Evolutionary conservation across 2,329 filamentous ascomycete species (phyloP).

Genomic region (Stagonosporopsis cucurbitacearum): DNA sequence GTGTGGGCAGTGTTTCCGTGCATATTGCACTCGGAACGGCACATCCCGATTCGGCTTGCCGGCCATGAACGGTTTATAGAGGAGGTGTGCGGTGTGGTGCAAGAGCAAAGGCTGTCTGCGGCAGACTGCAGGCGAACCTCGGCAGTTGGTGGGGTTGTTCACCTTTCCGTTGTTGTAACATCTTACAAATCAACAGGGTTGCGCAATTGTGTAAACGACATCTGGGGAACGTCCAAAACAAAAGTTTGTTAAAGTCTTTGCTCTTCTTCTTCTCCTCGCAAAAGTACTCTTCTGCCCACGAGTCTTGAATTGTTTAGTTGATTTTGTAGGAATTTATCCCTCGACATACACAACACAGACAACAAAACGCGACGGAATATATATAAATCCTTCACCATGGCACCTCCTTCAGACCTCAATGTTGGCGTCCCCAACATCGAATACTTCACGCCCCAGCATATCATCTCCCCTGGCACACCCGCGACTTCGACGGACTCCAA

Average conservation of each 20-base stretch:
- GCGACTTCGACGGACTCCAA: slow-evolving; percentile 15
- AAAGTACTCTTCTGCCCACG: too few species aligned
- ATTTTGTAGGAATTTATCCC: background rate
- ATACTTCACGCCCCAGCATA: slow-evolving; percentile 57
- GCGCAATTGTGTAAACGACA: background rate
- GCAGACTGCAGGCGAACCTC: slow-evolving; percentile 12
- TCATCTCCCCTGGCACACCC: slow-evolving; percentile 50
- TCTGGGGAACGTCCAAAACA: too few species aligned
- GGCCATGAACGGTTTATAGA: background rate
- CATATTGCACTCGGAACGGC: too few species aligned
- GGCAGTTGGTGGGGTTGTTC: slow-evolving; percentile 3
- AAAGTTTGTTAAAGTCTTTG: too few species aligned
- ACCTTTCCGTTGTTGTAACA: slow-evolving; percentile 6
- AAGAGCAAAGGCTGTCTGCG: slow-evolving; percentile 1
- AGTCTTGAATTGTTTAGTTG: too few species aligned
- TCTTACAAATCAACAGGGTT: slow-evolving; percentile 19
- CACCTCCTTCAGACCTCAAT: slow-evolving; percentile 37
- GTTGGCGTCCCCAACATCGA: slow-evolving; percentile 37
- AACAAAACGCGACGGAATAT: too few species aligned
- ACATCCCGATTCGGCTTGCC: too few species aligned
- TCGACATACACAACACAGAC: background rate
- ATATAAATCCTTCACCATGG: slow-evolving; percentile 5
- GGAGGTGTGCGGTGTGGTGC: too few species aligned
- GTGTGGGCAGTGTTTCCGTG: too few species aligned
- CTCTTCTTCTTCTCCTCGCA: too few species aligned